phyloP scores from a whole-genome alignment of 2,329 filamentous ascomycete species.

The Macrophomina tecta region DNA sequence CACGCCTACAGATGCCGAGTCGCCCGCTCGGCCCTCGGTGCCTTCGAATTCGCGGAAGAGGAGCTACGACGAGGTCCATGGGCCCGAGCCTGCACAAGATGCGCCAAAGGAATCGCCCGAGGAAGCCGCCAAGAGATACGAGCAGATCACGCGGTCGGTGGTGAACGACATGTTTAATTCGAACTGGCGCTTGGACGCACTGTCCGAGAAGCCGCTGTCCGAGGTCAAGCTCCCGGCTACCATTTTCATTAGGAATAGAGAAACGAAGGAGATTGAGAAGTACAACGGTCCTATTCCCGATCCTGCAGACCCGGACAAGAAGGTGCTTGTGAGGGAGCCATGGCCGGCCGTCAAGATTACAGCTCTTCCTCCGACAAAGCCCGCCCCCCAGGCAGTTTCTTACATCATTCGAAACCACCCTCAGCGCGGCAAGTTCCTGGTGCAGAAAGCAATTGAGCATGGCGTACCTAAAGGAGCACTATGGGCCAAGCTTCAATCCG shows the following conservation, averaged over 20 bases:
- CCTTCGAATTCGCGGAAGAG: slow-evolving; percentile 30
- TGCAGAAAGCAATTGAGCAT: slow-evolving; percentile 66
- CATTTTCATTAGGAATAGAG: slow-evolving; percentile 69
- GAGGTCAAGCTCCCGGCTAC: slow-evolving; percentile 71
- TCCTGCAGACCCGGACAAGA: slow-evolving; percentile 63
- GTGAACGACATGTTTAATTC: slow-evolving; percentile 82
- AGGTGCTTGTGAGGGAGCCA: slow-evolving; percentile 74
- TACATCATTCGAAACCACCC: slow-evolving; percentile 80
- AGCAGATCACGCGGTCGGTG: slow-evolving; percentile 64
- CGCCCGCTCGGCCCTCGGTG: slow-evolving; percentile 27
- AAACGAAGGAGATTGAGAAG: slow-evolving; percentile 67
- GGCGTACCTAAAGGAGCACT: slow-evolving; percentile 66
- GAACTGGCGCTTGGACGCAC: slow-evolving; percentile 72
- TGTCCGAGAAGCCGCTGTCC: slow-evolving; percentile 69
- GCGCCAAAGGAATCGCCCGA: slow-evolving; percentile 35
- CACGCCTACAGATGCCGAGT: slow-evolving; percentile 36
- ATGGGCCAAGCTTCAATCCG: slow-evolving; percentile 66
- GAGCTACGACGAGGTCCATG: slow-evolving; percentile 40
- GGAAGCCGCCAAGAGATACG: slow-evolving; percentile 49
- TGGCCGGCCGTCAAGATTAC: slow-evolving; percentile 76
- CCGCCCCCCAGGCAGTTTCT: slow-evolving; percentile 73
- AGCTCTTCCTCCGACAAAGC: slow-evolving; percentile 70
- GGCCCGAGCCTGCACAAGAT: slow-evolving; percentile 37
- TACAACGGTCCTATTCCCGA: slow-evolving; percentile 74
- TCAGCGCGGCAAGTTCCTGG: slow-evolving; percentile 80